A percentile compares a stretch with the other conserved stretches of the same genome.
Evolutionary conservation across 2,329 filamentous ascomycete genomes (phyloP).

Genomic region (Trematosphaeria pertusa): DNA sequence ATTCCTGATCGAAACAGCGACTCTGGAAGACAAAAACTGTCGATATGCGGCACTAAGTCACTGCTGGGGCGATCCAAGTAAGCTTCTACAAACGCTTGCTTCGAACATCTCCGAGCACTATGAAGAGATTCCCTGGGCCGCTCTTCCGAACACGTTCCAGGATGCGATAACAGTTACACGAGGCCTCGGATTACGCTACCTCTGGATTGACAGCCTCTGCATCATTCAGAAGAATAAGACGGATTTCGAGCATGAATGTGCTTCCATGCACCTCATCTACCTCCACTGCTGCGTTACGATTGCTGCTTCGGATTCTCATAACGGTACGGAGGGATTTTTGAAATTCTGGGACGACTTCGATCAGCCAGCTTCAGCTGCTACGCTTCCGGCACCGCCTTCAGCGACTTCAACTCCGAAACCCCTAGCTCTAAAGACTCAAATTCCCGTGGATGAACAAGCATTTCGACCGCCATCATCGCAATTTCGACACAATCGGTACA

Average conservation of each 20-base stretch:
- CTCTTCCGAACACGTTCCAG: conserved; percentile 4
- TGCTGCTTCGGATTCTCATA: conserved; percentile 5
- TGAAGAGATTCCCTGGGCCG: conserved; percentile 1
- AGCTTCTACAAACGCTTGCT: background rate
- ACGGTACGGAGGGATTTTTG: conserved; percentile 6
- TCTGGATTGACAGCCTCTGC: conserved; percentile 17
- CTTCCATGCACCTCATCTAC: conserved; percentile 7
- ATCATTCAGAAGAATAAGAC: conserved; percentile 8
- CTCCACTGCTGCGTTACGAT: conserved; percentile 1
- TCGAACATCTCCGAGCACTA: background rate
- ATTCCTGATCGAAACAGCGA: background rate
- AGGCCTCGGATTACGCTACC: conserved; percentile 6
- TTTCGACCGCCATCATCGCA: background rate
- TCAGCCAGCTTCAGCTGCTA: background rate
- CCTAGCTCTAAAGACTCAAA: background rate
- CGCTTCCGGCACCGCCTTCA: too few species aligned
- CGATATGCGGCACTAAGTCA: conserved; percentile 11
- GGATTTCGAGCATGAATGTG: conserved; percentile 6
- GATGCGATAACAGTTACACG: conserved; percentile 5
- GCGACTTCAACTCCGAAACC: too few species aligned
- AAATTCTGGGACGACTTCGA: background rate
- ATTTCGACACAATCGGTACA: background rate
- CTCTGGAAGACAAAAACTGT: background rate
- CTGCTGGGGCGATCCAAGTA: conserved; percentile 4
- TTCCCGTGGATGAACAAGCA: too few species aligned